Base-by-base conservation (phyloP, 2,329 filamentous ascomycete genomes). In the Penicillium nordicum region DNA sequence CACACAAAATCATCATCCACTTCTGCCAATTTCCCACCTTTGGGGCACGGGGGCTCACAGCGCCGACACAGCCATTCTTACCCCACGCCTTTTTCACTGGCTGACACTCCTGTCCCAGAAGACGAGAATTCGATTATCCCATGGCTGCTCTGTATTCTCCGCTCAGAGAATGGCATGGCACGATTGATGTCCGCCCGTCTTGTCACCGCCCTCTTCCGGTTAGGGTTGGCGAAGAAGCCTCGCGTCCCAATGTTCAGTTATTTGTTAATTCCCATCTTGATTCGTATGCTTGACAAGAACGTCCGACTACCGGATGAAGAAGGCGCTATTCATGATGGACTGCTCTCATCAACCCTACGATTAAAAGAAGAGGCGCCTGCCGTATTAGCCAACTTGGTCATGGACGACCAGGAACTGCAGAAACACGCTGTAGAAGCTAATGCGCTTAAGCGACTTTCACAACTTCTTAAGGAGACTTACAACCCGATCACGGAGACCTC, bases 361-460 rank as follows among this genome's bases (percentile, higher is more conserved):
- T 79, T 91, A 12, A 79, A 86, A 53, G 89, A 93, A 70, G 84
- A 84, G 59, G 86, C 89, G 2, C 90, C 92, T 8, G 82, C 84
- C 1, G 83, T 95, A 11, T 79, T 97, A 53, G 90, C 91, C 16
- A 85, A 87, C 44, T 79, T 97, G 38, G 85, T 96, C 18, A 85
- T 86, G 27, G 90, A 94, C 67, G 91, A 87, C 69, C 85, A 88
- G 58, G 82, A 84, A 57, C 80, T 97, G 51, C 93, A 97, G 73
- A 89, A 87, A 65, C 87, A 90, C 37, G 91, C 92, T 0, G 88
- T 87, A 42, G 90, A 97, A 58, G 84, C 84, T 44, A 79, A 79
- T 53, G 82, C 84, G 11, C 80, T 89, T 51, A 83, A 82, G 51
- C 80, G 81, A 51, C 76, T 90, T 16, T 83, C 86, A 14, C 80